These are phyloP conservation scores for Solanum sejunctum DNA, from an alignment of 257 asterid species.

Conservation along the genomic window DNA sequence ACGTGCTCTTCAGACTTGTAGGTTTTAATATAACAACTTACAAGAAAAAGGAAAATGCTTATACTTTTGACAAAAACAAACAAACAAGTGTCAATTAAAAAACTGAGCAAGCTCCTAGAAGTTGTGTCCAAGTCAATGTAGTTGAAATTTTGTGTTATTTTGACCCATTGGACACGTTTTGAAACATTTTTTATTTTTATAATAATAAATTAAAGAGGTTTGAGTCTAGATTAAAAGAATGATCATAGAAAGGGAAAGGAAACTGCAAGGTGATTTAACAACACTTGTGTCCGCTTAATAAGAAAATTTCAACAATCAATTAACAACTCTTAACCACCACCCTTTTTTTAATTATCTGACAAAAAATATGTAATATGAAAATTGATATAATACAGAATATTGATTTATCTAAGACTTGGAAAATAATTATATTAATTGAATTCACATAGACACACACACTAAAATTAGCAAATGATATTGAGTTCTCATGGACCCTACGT, in stretches of 20 bases:
- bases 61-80: background rate
- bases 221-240: background rate
- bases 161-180: background rate
- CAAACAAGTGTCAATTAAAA: background rate
- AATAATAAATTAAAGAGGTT: background rate
- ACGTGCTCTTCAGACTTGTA: background rate
- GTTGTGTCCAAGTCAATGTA: background rate
- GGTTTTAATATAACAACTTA: background rate
- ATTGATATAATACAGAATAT: background rate
- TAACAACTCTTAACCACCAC: background rate
- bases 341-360: background rate
- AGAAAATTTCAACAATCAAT: background rate
- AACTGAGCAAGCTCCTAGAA: background rate
- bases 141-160: background rate
- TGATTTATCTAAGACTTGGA: background rate
- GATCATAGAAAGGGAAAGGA: background rate
- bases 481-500: too few relatives aligned
- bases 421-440: too few relatives aligned
- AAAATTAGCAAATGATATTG: too few relatives aligned
- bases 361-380: background rate
- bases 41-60: background rate
- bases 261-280: background rate
- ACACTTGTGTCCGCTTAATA: background rate
- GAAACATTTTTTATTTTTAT: background rate
- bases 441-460: too few relatives aligned